A percentile compares a stretch with the other conserved stretches of the same genome.
These are phyloP conservation scores for Pichia sp. DNA, from an alignment of 1,139 yeast species.

Conservation along the genomic window DNA sequence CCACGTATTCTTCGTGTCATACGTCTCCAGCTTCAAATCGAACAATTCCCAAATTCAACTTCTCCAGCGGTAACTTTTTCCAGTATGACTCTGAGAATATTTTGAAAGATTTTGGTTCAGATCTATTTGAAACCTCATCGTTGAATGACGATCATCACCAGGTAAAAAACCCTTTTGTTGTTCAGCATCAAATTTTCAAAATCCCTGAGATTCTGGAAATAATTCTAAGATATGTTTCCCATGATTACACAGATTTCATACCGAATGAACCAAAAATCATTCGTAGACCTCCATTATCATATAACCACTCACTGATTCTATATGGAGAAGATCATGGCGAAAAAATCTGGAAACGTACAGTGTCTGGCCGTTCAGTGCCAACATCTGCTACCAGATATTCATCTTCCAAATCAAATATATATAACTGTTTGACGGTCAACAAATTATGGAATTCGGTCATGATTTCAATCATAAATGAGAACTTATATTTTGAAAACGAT, in stretches of 20 bases:
- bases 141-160: too few species aligned
- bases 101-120: neutral
- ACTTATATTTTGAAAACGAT: constrained; percentile 47
- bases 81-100: neutral
- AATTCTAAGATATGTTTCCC: constrained; percentile 54
- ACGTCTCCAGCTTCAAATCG: constrained; percentile 8
- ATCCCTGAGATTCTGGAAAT: constrained; percentile 69
- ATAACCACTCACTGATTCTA: constrained; percentile 47
- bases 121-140: neutral
- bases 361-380: constrained; percentile 4
- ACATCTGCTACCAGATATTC: constrained; percentile 1
- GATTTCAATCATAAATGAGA: constrained; percentile 43
- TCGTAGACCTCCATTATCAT: constrained; percentile 61
- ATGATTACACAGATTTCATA: constrained; percentile 32
- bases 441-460: constrained; percentile 56
- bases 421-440: constrained; percentile 61
- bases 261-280: constrained; percentile 55
- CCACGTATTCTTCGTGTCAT: constrained; percentile 3
- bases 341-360: constrained; percentile 35
- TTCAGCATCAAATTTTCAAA: constrained; percentile 38
- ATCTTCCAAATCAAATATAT: constrained; percentile 27
- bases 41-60: constrained; percentile 2
- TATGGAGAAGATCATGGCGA: constrained; percentile 50
- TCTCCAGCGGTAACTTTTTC: neutral
- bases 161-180: too few species aligned